phyloP scores from a whole-genome alignment of 805 yeast genomes.

The Lipomyces japonicus region DNA sequence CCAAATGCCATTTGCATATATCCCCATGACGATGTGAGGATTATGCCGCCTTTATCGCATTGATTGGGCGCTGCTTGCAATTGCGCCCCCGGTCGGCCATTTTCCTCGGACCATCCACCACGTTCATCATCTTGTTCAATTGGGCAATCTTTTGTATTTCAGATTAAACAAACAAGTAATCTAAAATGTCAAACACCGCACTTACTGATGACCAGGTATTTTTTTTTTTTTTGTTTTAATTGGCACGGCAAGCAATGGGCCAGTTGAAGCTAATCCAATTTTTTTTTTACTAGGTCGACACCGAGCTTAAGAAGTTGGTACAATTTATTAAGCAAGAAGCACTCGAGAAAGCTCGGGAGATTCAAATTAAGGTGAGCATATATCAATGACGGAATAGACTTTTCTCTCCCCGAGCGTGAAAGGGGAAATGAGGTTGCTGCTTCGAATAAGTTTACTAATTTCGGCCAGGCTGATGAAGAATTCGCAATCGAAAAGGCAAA shows the following conservation, averaged over 20 bases:
- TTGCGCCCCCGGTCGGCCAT: no score
- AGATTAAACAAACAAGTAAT: slow-evolving; percentile 1
- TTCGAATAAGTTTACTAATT: neutral
- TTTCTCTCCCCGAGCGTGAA: no score
- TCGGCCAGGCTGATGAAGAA: slow-evolving; percentile 79
- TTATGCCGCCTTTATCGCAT: no score
- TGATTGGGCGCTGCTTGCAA: no score
- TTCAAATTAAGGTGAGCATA: slow-evolving; percentile 62
- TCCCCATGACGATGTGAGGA: no score
- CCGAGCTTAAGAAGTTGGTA: slow-evolving; percentile 96
- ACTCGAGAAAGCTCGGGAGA: slow-evolving; percentile 96
- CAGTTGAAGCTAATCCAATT: neutral
- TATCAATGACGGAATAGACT: no score
- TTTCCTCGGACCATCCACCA: no score
- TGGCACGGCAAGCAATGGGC: neutral
- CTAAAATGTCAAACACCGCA: slow-evolving; percentile 28
- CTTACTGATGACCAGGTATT: slow-evolving; percentile 30
- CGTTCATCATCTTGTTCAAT: no score
- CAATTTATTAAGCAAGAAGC: slow-evolving; percentile 99
- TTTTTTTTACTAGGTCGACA: slow-evolving; percentile 52
- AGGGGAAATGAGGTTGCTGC: neutral
- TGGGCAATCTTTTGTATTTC: no score
- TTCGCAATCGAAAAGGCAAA: slow-evolving; percentile 96
- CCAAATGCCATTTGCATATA: no score
- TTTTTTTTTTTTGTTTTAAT: neutral